A percentile compares a stretch with the other conserved stretches of the same genome.
phyloP scores from a whole-genome alignment of 1,139 yeast species.

The Blastobotrys capitulatus region DNA sequence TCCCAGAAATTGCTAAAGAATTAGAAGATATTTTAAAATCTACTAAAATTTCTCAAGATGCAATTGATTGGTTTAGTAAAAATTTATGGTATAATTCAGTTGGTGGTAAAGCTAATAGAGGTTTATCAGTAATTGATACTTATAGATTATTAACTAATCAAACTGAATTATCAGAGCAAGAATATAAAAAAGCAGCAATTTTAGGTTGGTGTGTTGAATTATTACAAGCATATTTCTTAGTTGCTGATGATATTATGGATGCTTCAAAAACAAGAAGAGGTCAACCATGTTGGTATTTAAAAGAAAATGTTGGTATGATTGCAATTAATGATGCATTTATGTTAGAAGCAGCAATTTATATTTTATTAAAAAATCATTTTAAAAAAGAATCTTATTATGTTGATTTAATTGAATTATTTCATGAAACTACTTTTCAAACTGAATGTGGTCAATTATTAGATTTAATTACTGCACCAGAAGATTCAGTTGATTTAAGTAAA shows the following conservation, averaged over 20 bases:
- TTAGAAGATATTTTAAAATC: constrained; percentile 54
- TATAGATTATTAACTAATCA: constrained; percentile 71
- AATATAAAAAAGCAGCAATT: constrained; percentile 79
- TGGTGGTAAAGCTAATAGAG: constrained; percentile 96
- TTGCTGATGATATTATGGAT: constrained; percentile 99
- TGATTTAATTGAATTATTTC: constrained; percentile 84
- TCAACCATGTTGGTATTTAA: constrained; percentile 94
- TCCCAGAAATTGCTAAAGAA: constrained; percentile 76
- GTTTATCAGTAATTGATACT: constrained; percentile 91
- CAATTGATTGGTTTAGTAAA: constrained; percentile 76
- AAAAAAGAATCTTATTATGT: constrained; percentile 75
- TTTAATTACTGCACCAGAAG: constrained; percentile 96
- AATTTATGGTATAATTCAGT: constrained; percentile 83
- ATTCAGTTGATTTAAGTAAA: constrained; percentile 78
- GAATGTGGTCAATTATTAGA: constrained; percentile 96
- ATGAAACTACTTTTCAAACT: constrained; percentile 86
- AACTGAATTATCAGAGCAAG: constrained; percentile 57
- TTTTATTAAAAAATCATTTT: constrained; percentile 85
- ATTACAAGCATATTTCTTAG: constrained; percentile 93
- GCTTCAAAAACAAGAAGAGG: constrained; percentile 95
- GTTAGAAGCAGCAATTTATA: constrained; percentile 93
- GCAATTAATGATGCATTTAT: constrained; percentile 97
- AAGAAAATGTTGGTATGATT: constrained; percentile 73
- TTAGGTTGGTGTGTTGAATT: constrained; percentile 96
- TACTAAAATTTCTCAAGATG: constrained; percentile 83